These are phyloP conservation scores for Coix lacrymajobi DNA, from an alignment of 176 grass and related monocot genomes.

Conservation along the genomic window DNA sequence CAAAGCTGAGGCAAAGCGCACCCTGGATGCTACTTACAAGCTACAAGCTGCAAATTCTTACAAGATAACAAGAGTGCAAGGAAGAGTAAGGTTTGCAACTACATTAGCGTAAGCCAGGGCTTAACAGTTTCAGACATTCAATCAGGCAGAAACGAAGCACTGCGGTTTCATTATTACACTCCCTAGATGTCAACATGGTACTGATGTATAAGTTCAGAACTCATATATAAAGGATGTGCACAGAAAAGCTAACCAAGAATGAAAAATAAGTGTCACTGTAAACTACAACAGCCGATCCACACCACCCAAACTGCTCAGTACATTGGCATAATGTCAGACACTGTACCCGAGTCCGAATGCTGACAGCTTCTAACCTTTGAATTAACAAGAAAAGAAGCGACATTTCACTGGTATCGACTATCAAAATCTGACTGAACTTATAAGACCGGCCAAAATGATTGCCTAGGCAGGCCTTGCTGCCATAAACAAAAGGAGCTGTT, in stretches of 20 bases:
- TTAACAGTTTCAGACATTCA: not conserved
- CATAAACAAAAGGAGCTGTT: constrained; percentile 2
- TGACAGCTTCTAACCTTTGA: constrained; percentile 17
- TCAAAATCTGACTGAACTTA: constrained; percentile 1
- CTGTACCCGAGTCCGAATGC: not conserved
- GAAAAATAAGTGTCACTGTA: constrained; percentile 3
- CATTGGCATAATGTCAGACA: not conserved
- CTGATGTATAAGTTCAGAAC: not conserved
- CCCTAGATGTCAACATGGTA: not conserved
- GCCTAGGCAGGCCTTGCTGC: not conserved
- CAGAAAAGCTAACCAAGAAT: not conserved
- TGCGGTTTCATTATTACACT: constrained; percentile 39
- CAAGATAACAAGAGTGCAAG: not conserved
- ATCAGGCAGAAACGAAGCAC: not conserved
- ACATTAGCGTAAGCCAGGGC: not conserved
- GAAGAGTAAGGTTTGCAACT: not conserved
- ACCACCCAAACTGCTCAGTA: not conserved
- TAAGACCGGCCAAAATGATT: constrained; percentile 15
- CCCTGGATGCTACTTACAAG: not conserved
- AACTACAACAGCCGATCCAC: constrained; percentile 20
- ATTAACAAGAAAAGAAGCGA: not conserved
- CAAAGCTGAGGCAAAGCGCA: not conserved
- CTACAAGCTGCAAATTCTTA: not conserved
- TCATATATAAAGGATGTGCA: not conserved
- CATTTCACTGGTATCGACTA: not conserved